These are phyloP conservation scores for Fomitopsis schrenkii DNA, from an alignment of 1,284 basidiomycete species.

Conservation along the genomic window DNA sequence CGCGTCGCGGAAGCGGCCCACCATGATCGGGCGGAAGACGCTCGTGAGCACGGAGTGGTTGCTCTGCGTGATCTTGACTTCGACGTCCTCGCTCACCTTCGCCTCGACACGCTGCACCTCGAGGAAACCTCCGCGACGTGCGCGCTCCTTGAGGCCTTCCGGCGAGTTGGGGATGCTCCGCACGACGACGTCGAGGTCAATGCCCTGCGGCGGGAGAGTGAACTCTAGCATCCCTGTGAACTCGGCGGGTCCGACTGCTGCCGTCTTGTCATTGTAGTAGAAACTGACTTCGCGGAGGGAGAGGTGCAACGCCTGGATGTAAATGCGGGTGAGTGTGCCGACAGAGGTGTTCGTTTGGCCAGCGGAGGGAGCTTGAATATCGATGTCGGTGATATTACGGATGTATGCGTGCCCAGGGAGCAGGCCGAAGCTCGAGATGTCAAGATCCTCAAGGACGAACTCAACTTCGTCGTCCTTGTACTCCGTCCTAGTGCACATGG, in stretches of 20 bases:
- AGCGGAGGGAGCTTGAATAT: slow-evolving; percentile 47
- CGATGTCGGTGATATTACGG: slow-evolving; percentile 68
- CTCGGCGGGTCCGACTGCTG: slow-evolving; percentile 46
- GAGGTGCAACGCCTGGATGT: slow-evolving; percentile 59
- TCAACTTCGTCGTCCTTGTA: slow-evolving; percentile 62
- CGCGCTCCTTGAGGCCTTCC: slow-evolving; percentile 37
- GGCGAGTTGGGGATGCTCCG: slow-evolving; percentile 52
- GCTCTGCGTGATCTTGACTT: slow-evolving; percentile 48
- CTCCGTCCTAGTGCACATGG: slow-evolving; percentile 44
- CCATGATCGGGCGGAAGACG: slow-evolving; percentile 58
- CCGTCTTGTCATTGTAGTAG: slow-evolving; percentile 60
- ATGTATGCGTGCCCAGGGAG: slow-evolving; percentile 69
- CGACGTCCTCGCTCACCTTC: slow-evolving; percentile 47
- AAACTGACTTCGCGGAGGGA: slow-evolving; percentile 61
- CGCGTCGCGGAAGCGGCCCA: slow-evolving; percentile 49
- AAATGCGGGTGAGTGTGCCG: slow-evolving; percentile 59
- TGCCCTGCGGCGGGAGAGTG: slow-evolving; percentile 56
- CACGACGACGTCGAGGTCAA: slow-evolving; percentile 63
- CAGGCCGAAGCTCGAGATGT: slow-evolving; percentile 57
- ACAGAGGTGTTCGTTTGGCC: slow-evolving; percentile 40
- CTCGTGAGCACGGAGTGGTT: slow-evolving; percentile 59
- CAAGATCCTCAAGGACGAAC: slow-evolving; percentile 68
- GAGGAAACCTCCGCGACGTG: slow-evolving; percentile 45
- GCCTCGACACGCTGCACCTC: slow-evolving; percentile 51
- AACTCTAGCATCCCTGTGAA: slow-evolving; percentile 59